Conservation (phyloP, 768 basidiomycete genomes). For the Mycena rebaudengoi region DNA sequence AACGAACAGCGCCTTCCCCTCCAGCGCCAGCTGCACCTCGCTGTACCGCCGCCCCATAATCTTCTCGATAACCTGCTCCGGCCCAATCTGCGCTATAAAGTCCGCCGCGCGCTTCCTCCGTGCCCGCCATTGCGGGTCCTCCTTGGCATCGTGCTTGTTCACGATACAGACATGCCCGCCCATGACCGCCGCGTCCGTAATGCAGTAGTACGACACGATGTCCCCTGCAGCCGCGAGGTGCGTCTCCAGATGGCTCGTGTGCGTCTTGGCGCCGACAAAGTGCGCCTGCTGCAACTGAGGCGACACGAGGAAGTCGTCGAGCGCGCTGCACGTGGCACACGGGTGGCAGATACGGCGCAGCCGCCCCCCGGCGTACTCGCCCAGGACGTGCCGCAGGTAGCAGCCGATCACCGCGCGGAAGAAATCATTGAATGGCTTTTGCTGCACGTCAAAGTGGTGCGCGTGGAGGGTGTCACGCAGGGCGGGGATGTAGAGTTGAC, state of each 20-base stretch:
- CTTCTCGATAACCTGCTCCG: conserved; percentile 14
- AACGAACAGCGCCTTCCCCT: conserved; percentile 20
- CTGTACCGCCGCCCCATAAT: conserved; percentile 25
- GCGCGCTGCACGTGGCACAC: conserved; percentile 20
- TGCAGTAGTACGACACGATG: conserved; percentile 14
- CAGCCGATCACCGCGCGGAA: conserved; percentile 27
- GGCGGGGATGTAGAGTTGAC: conserved; percentile 7
- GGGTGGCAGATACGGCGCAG: conserved; percentile 8
- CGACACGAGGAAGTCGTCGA: conserved; percentile 25
- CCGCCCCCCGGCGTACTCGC: conserved; percentile 1
- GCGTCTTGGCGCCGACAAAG: conserved; percentile 18
- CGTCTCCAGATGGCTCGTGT: conserved; percentile 21
- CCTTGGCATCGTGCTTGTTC: conserved; percentile 6
- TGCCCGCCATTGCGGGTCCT: conserved; percentile 8
- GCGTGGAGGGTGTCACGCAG: conserved; percentile 19
- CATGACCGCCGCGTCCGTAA: conserved; percentile 16
- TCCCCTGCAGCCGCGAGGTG: conserved; percentile 12
- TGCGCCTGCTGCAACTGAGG: conserved; percentile 25
- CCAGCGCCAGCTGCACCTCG: conserved; percentile 24
- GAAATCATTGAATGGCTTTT: conserved; percentile 27
- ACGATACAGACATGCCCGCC: conserved; percentile 23
- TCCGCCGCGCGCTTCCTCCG: conserved; percentile 15
- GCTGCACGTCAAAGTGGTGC: conserved; percentile 21
- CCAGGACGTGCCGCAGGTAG: conserved; percentile 24
- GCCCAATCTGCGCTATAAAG: conserved; percentile 20